Base-by-base conservation (phyloP, 2,329 filamentous ascomycete genomes). In the Exutisphaerella laricina region DNA sequence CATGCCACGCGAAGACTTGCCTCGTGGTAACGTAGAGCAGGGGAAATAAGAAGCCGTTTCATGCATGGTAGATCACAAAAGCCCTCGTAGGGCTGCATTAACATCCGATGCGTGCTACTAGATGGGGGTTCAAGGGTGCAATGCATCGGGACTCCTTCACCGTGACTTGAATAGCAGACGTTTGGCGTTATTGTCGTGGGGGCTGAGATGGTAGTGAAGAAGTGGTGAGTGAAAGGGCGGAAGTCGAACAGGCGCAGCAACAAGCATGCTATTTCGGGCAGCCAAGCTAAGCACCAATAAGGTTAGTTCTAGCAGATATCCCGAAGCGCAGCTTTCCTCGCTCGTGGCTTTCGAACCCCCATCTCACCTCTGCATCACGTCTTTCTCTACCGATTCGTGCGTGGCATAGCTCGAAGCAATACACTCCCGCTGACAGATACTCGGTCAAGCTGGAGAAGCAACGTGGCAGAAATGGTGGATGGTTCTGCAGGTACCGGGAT, bases 401-500 rank as follows among this genome's bases (percentile, higher is more conserved):
- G 17, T 35, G 10, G 16, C 18, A 29, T 36, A 45, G 41, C 41
- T 43, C 29, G 37, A 41, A 37, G 45, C 45, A 48, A 35, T 39
- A 38, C 36, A 34, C n/a, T 35, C 16, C 14, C 17, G 36, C 36
- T 39, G 36, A 39, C 22, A 21, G n/a, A 20, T 22, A 20, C 32
- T 35, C 32, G 32, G 32, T 8, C 32, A 22, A 13, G 18, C 32
- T 35, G 22, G 32, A 32, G 16, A 39, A 30, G 14, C 31, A 29
- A 31, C 22, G 43, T 41, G 31, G 43, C 43, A 45, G 43, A 18
- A 33, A 33, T 28, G 25, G 40, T 35, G 45, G 42, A 34, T 35
- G 38, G 34, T 43, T 40, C 48, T 50, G 48, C 48, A 50, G 44
- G 44, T 44, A 47, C 48, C 38, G 41, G 41, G 47, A 47, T 50